These are phyloP conservation scores for Suillus cothurnatus DNA, from an alignment of 768 basidiomycete genomes.

Conservation along the genomic window DNA sequence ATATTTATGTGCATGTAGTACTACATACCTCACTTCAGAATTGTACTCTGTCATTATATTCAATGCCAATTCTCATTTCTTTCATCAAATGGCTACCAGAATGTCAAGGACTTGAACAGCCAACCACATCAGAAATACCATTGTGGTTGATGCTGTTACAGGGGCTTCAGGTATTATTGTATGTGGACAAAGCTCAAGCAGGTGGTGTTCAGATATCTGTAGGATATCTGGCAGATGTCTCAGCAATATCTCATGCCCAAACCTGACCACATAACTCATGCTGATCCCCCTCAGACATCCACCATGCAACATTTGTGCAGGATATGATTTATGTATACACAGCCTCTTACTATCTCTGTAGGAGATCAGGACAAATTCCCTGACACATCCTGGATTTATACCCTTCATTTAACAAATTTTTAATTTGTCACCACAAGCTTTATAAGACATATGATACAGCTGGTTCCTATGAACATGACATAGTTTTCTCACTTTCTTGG, in stretches of 20 bases:
- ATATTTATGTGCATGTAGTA: no score
- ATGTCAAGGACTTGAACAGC: background rate
- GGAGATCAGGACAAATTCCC: no score
- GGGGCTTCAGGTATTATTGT: background rate
- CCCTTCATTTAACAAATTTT: no score
- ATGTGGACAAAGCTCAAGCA: no score
- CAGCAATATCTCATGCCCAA: background rate
- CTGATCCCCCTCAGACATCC: background rate
- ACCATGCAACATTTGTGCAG: background rate
- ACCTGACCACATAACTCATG: background rate
- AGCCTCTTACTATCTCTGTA: background rate
- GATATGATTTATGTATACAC: background rate
- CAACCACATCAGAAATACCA: background rate
- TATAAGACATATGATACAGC: no score
- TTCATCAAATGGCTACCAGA: background rate
- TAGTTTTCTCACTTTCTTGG: no score
- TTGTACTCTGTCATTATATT: no score
- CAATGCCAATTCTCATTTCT: no score
- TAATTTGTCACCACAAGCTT: no score
- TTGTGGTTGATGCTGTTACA: background rate
- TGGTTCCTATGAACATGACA: background rate
- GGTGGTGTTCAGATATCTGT: background rate
- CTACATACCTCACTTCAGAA: no score
- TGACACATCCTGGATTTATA: no score
- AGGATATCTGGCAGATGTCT: background rate